phyloP scores from a whole-genome alignment of 495 filamentous ascomycete species.

The Xanthoparmelia taractica region DNA sequence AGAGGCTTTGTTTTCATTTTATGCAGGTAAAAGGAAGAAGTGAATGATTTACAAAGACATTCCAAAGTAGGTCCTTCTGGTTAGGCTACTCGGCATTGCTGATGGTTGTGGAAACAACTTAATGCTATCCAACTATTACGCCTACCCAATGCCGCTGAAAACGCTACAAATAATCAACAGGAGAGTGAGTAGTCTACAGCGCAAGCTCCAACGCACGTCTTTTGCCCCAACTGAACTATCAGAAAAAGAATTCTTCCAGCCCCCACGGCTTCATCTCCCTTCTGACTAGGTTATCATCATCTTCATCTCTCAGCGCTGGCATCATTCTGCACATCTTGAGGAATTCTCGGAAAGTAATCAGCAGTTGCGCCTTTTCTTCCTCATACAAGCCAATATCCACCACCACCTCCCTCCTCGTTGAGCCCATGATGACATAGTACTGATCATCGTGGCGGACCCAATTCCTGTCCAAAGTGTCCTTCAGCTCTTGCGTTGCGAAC shows the following conservation, averaged over 20 bases:
- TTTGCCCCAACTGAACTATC: not conserved
- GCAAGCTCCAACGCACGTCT: not conserved
- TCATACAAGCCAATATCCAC: constrained; percentile 29
- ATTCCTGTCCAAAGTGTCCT: constrained; percentile 25
- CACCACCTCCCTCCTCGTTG: constrained; percentile 30
- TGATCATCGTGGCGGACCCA: constrained; percentile 32
- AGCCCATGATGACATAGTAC: constrained; percentile 33
- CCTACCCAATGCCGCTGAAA: constrained; percentile 11
- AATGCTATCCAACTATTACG: not conserved
- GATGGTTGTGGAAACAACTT: not conserved
- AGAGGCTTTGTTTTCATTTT: too few relatives aligned
- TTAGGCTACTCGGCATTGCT: too few relatives aligned
- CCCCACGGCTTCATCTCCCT: not conserved
- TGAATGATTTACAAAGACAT: too few relatives aligned
- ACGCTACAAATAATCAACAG: not conserved
- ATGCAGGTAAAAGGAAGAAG: too few relatives aligned
- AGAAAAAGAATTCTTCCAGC: not conserved
- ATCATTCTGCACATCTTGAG: constrained; percentile 3
- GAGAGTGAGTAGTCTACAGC: not conserved
- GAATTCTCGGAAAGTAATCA: constrained; percentile 24
- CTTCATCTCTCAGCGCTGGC: constrained; percentile 16
- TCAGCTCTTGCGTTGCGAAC: constrained; percentile 30
- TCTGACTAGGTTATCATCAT: not conserved
- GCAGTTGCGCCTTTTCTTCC: constrained; percentile 28
- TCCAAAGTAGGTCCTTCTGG: too few relatives aligned